Conservation (phyloP, 2,329 filamentous ascomycete genomes). For the Aureobasidium sp. region DNA sequence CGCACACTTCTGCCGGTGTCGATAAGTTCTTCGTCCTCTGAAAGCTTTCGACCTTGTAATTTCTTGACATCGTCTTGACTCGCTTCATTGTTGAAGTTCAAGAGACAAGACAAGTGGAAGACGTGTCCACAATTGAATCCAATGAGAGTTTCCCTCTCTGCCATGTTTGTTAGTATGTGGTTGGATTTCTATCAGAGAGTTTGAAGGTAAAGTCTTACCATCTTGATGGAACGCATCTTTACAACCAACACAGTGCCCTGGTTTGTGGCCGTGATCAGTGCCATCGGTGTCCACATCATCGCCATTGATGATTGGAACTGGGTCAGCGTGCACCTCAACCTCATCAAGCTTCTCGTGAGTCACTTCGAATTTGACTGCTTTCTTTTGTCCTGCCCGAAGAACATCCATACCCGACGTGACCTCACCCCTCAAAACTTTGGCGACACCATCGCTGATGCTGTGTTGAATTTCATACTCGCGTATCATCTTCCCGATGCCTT, state of each 20-base stretch:
- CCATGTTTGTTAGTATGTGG: neutral
- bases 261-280: slow-evolving; percentile 20
- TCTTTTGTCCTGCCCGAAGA: slow-evolving; percentile 70
- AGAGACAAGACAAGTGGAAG: slow-evolving; percentile 67
- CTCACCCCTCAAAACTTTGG: slow-evolving; percentile 77
- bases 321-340: slow-evolving; percentile 28
- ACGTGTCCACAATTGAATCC: slow-evolving; percentile 79
- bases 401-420: slow-evolving; percentile 77
- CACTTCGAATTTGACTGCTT: slow-evolving; percentile 85
- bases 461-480: slow-evolving; percentile 94
- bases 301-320: slow-evolving; percentile 20
- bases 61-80: slow-evolving; percentile 33
- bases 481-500: slow-evolving; percentile 84
- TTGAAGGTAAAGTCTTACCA: slow-evolving; percentile 24
- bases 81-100: slow-evolving; percentile 41
- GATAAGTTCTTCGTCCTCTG: slow-evolving; percentile 28
- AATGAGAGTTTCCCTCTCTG: slow-evolving; percentile 64
- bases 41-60: slow-evolving; percentile 40
- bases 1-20: slow-evolving; percentile 59
- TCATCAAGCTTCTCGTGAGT: slow-evolving; percentile 37
- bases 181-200: neutral
- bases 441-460: slow-evolving; percentile 85
- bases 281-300: slow-evolving; percentile 19
- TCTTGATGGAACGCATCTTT: slow-evolving; percentile 32
- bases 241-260: slow-evolving; percentile 36